Percentiles rank a stretch among this genome's conserved stretches.
These are phyloP conservation scores for Fallopia convolvulus DNA, from an alignment of 148 eudicot genomes.

Conservation along the genomic window DNA sequence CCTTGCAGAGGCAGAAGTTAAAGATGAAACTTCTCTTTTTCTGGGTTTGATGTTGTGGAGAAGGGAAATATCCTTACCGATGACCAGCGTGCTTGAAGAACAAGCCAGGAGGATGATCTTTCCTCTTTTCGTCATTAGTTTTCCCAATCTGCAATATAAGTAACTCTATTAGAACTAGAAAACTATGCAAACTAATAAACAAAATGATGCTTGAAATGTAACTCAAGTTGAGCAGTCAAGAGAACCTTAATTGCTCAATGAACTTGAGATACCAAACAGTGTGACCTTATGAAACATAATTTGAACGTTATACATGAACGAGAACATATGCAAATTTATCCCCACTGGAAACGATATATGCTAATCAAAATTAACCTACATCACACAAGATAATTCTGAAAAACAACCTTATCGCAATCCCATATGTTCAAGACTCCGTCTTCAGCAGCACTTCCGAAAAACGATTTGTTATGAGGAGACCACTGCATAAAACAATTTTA, in stretches of 20 bases:
- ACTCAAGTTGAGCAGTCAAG: neutral
- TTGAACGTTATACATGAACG: neutral
- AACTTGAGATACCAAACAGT: neutral
- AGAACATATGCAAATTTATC: neutral
- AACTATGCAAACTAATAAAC: neutral
- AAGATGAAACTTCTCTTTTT: neutral
- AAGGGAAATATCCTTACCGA: conserved; percentile 37
- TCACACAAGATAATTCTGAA: neutral
- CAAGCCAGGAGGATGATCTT: conserved; percentile 51
- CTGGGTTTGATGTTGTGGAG: neutral
- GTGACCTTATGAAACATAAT: neutral
- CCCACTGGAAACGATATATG: neutral
- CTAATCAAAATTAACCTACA: neutral
- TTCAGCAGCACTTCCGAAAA: conserved; percentile 95
- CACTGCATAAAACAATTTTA: conserved; percentile 42
- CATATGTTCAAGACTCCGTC: conserved; percentile 89
- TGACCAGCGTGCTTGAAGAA: conserved; percentile 93
- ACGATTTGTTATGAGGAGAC: conserved; percentile 77
- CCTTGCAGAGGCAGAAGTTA: no score
- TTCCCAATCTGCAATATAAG: conserved; percentile 42
- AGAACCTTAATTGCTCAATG: neutral
- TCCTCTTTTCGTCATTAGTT: conserved; percentile 24
- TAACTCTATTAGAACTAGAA: neutral
- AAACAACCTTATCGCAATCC: conserved; percentile 67
- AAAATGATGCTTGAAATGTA: neutral